Evolutionary conservation across 192 early-diverging fungal genomes (phyloP).

Genomic region (Borealophlyctis nickersoniae): DNA sequence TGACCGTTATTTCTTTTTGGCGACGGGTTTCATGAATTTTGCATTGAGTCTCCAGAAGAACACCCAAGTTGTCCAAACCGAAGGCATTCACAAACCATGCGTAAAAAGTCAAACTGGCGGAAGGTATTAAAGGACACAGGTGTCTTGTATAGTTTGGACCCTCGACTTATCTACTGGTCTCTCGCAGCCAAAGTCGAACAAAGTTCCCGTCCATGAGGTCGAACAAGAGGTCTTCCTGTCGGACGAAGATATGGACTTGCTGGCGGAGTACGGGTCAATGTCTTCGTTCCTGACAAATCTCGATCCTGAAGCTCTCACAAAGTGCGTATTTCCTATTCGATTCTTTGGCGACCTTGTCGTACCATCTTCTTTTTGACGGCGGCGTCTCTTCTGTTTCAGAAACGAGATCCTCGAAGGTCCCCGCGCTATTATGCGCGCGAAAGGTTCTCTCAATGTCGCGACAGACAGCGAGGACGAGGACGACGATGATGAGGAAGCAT

Average conservation of each 20-base stretch:
- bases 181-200: constrained; percentile 1
- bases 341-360: not conserved
- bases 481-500: constrained; percentile 58
- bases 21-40: no score
- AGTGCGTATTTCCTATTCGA: constrained; percentile 37
- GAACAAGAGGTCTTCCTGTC: constrained; percentile 62
- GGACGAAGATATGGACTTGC: constrained; percentile 72
- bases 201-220: constrained; percentile 20
- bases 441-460: constrained; percentile 26
- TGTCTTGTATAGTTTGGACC: no score
- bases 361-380: not conserved
- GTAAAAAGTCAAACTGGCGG: constrained; percentile 32
- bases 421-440: constrained; percentile 32
- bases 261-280: constrained; percentile 62
- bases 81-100: constrained; percentile 16
- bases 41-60: no score
- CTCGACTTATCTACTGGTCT: not conserved
- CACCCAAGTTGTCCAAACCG: no score
- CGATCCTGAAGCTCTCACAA: constrained; percentile 59
- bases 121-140: constrained; percentile 8
- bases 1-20: no score
- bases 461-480: constrained; percentile 30
- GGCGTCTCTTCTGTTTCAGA: not conserved
- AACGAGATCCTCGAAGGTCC: constrained; percentile 31
- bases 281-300: constrained; percentile 62